Evolutionary conservation across 2,329 filamentous ascomycete species (phyloP).

Genomic region (Domatiomyces globalis): DNA sequence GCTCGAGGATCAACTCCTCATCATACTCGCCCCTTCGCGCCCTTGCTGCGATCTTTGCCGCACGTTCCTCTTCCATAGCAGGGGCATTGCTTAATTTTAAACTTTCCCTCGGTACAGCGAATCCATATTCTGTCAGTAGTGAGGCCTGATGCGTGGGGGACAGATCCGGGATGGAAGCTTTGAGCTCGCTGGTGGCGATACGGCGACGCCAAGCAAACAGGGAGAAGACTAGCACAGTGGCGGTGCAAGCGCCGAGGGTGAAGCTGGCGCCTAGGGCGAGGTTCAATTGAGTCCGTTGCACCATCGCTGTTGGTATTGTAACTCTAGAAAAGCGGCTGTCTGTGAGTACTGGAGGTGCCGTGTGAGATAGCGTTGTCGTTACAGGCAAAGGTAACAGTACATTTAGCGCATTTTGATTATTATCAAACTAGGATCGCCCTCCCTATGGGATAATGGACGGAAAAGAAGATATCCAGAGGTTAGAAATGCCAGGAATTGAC

Average conservation of each 20-base stretch:
- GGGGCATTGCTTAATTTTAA: slow-evolving; percentile 20
- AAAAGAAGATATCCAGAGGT: too few species aligned
- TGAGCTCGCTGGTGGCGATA: slow-evolving; percentile 43
- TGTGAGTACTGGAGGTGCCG: too few species aligned
- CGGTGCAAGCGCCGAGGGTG: slow-evolving; percentile 34
- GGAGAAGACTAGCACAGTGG: slow-evolving; percentile 36
- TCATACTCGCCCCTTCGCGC: slow-evolving; percentile 51
- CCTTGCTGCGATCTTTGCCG: slow-evolving; percentile 43
- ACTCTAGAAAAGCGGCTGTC: too few species aligned
- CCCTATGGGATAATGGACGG: too few species aligned
- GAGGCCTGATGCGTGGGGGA: slow-evolving; percentile 11
- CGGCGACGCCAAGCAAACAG: slow-evolving; percentile 42
- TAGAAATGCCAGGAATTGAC: too few species aligned
- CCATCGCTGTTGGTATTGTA: neutral
- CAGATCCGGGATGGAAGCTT: slow-evolving; percentile 39
- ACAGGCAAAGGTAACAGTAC: too few species aligned
- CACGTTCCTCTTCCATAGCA: slow-evolving; percentile 42
- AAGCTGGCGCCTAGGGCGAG: neutral
- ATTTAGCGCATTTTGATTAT: too few species aligned
- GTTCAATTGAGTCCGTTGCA: neutral
- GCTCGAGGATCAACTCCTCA: slow-evolving; percentile 78
- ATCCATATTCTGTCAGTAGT: slow-evolving; percentile 39
- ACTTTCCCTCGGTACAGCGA: slow-evolving; percentile 8
- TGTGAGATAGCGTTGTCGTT: too few species aligned
- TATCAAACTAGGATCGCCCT: too few species aligned